Base-by-base conservation (phyloP, 2,329 filamentous ascomycete genomes). In the Grosmannia clavigera region DNA sequence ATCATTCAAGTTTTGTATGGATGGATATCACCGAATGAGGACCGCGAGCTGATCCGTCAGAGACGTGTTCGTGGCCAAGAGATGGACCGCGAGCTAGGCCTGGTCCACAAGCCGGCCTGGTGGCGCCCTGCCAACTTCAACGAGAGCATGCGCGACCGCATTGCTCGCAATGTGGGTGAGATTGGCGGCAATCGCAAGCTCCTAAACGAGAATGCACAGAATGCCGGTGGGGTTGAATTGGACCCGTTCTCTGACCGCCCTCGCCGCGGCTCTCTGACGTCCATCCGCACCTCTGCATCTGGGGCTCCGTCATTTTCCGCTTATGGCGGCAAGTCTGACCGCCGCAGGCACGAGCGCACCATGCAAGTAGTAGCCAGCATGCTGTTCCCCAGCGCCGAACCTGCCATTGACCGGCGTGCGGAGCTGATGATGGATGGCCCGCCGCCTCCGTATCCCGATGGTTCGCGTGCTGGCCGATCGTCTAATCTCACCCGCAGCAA, bases 1-100 rank as follows among this genome's bases (percentile, higher is more conserved):
- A 65, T 78, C 27, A 70, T 82, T 46, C 79, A 85, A 62, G 70
- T 76, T 61, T 59, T 76, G 5, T 78, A 78, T 48, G 87, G 86
- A 14, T 83, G 81, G 66, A 63, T 79, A n/a, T 79, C 81, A 35
- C 79, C 82, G 25, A 91, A 91, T 65, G 87, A 91, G 70, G 87
- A 91, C 67, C 77, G 76, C 60, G 77, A 84, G 58, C 76, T 90
- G n/a, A 80, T 87, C 40, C 74, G 78, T 35, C 84, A 87, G 70
- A 79, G 87, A 57, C 78, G 80, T 4, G 70, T 75, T 40, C 80
- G 85, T 10, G 83, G 81, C 7, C 73, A 74, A 4, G 71, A 74
- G 29, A 70, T 79, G 22, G 83, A 89, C 67, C 76, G 74, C 6
- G 82, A 86, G 58, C 76, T 89, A 11, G 84, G 84, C 58, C 71